Conservation (phyloP, 495 filamentous ascomycete genomes). For the Antarctomyces pellizariae region DNA sequence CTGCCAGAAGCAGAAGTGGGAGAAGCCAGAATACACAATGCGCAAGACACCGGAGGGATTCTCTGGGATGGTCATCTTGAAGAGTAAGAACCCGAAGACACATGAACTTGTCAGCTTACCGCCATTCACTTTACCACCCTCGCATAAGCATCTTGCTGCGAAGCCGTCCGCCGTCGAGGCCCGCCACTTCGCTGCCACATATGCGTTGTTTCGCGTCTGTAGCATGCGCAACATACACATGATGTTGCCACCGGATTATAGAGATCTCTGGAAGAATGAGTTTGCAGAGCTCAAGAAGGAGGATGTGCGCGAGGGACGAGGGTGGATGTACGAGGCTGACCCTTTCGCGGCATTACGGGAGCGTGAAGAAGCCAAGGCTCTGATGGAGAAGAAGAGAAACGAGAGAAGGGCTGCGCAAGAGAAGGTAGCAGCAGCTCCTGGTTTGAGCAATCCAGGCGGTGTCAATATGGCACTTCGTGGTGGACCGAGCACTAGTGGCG, state of each 20-base stretch:
- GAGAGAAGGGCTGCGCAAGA: slow-evolving; percentile 35
- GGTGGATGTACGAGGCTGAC: slow-evolving; percentile 90
- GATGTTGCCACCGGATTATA: slow-evolving; percentile 78
- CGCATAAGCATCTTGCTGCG: slow-evolving; percentile 38
- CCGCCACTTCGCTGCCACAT: slow-evolving; percentile 77
- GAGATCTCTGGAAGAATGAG: slow-evolving; percentile 64
- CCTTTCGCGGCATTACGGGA: slow-evolving; percentile 65
- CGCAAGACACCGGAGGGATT: slow-evolving; percentile 30
- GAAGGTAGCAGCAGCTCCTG: slow-evolving; percentile 32
- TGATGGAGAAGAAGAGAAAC: slow-evolving; percentile 45
- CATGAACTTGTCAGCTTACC: slow-evolving; percentile 46
- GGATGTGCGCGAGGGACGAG: slow-evolving; percentile 50
- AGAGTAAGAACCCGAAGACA: slow-evolving; percentile 61
- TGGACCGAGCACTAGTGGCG: slow-evolving; percentile 13
- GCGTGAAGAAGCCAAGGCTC: slow-evolving; percentile 47
- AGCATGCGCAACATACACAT: slow-evolving; percentile 88
- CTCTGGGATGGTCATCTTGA: slow-evolving; percentile 56
- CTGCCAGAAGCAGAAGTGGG: slow-evolving; percentile 88
- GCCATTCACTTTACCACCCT: slow-evolving; percentile 57
- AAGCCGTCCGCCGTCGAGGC: slow-evolving; percentile 69
- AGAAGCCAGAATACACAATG: slow-evolving; percentile 78
- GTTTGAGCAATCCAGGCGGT: slow-evolving; percentile 16
- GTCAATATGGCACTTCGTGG: slow-evolving; percentile 8
- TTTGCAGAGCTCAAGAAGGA: slow-evolving; percentile 58
- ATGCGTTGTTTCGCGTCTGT: slow-evolving; percentile 70